phyloP scores from a whole-genome alignment of 306 rosid species.

The Boehmeria nivea region DNA sequence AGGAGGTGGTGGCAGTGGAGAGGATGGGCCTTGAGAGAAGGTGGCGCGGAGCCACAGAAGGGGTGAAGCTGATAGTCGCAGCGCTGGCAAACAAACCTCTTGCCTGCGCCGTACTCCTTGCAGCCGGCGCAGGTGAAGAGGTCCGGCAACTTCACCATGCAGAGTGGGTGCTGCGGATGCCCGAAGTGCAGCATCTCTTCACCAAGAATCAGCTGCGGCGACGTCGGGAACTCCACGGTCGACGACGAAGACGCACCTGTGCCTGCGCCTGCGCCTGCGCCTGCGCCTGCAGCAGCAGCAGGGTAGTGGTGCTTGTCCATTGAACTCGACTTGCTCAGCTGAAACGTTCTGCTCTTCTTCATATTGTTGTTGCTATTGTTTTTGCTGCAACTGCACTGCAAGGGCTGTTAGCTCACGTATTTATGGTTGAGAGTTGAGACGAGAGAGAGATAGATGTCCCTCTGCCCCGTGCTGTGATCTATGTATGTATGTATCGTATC shows the following conservation, averaged over 20 bases:
- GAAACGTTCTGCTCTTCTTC: constrained; percentile 31
- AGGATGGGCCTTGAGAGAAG: constrained; percentile 61
- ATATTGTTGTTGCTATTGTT: no score
- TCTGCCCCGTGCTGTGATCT: no score
- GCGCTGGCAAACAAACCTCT: constrained; percentile 58
- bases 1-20: constrained; percentile 73
- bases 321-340: constrained; percentile 28
- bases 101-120: constrained; percentile 75
- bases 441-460: no score
- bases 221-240: constrained; percentile 43
- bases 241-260: neutral
- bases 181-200: constrained; percentile 58
- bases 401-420: no score
- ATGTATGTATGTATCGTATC: no score
- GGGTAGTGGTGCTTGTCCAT: constrained; percentile 23
- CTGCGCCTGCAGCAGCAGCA: no score
- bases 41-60: constrained; percentile 78
- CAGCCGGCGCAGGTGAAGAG: constrained; percentile 67
- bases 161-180: constrained; percentile 70
- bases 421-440: no score
- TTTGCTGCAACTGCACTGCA: no score
- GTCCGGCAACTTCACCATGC: constrained; percentile 39
- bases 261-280: no score
- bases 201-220: constrained; percentile 54
- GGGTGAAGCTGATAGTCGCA: constrained; percentile 79